Percentiles rank a stretch among this genome's conserved stretches.
Conservation (phyloP, 805 yeast species). For the Myxozyma mucilagina region DNA sequence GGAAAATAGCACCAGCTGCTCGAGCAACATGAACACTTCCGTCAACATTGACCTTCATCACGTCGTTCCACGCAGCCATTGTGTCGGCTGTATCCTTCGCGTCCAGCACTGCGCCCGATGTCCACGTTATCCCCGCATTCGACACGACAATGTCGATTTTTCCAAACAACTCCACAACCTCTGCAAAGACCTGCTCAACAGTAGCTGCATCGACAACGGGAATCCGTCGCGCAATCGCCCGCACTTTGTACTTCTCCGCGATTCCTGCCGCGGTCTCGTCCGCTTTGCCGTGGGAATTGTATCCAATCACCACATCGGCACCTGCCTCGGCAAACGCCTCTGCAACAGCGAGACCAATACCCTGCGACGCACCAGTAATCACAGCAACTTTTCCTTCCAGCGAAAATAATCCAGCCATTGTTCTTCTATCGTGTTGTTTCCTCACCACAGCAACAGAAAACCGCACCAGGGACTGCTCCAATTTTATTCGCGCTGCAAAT, state of each 20-base stretch:
- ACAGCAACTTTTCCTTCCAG: conserved; percentile 45
- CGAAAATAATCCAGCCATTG: conserved; percentile 24
- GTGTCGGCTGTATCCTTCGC: conserved; percentile 3
- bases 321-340: conserved; percentile 50
- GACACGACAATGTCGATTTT: conserved; percentile 29
- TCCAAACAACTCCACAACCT: conserved; percentile 36
- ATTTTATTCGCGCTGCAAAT: background rate
- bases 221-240: conserved; percentile 62
- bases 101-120: conserved; percentile 22
- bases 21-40: conserved; percentile 54
- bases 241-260: conserved; percentile 59
- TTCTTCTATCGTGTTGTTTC: background rate
- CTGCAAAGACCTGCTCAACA: conserved; percentile 52
- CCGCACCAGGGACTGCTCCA: no score
- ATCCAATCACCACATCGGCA: conserved; percentile 44
- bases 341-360: conserved; percentile 54
- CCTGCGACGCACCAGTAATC: conserved; percentile 55
- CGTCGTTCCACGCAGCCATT: conserved; percentile 19
- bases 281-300: conserved; percentile 54
- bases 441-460: no score
- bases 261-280: conserved; percentile 59
- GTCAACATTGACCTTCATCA: conserved; percentile 24
- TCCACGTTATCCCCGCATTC: conserved; percentile 32
- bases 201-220: conserved; percentile 50
- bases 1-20: conserved; percentile 52